Evolutionary conservation across 805 yeast genomes (phyloP).

Genomic region (Kazachstania taianensis): DNA sequence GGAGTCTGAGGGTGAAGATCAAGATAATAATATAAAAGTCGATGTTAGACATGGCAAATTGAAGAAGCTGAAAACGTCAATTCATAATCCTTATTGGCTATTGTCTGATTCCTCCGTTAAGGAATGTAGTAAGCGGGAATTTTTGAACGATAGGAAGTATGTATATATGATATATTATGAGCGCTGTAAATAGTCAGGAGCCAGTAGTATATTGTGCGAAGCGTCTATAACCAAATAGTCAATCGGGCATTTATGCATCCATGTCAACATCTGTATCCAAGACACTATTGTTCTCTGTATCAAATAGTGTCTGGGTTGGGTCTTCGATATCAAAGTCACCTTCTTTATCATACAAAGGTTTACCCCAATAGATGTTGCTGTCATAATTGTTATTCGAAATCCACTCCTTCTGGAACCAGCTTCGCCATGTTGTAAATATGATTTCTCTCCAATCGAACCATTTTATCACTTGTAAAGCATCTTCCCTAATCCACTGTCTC

Average conservation of each 20-base stretch:
- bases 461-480: constrained; percentile 20
- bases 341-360: constrained; percentile 4
- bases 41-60: too few species aligned
- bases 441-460: constrained; percentile 19
- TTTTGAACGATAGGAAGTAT: constrained; percentile 59
- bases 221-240: not conserved
- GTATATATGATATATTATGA: constrained; percentile 84
- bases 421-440: constrained; percentile 23
- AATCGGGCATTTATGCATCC: constrained; percentile 4
- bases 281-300: constrained; percentile 1
- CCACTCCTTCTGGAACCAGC: constrained; percentile 20
- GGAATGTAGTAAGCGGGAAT: constrained; percentile 49
- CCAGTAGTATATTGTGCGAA: not conserved
- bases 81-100: constrained; percentile 68
- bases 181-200: not conserved
- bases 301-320: not conserved
- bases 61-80: constrained; percentile 46
- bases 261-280: constrained; percentile 11
- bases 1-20: too few species aligned
- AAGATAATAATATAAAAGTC: not conserved
- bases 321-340: constrained; percentile 10
- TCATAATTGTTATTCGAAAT: too few species aligned
- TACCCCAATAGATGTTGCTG: too few species aligned
- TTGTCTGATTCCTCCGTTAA: constrained; percentile 66
- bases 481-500: constrained; percentile 18